A percentile compares a stretch with the other conserved stretches of the same genome.
These are phyloP conservation scores for Sphenostylis stenocarpa DNA, from an alignment of 306 rosid genomes.

Conservation along the genomic window DNA sequence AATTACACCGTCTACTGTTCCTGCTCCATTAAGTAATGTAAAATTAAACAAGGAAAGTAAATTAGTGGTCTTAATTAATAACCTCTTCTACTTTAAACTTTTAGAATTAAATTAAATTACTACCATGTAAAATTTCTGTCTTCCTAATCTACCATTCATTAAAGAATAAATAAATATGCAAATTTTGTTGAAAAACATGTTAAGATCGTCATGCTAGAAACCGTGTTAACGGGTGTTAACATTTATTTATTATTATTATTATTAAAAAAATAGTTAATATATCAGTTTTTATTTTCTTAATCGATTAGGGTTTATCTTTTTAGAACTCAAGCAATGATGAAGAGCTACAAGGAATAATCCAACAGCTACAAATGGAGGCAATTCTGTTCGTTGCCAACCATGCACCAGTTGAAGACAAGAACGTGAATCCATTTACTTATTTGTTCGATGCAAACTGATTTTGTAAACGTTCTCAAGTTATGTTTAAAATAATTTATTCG, in stretches of 20 bases:
- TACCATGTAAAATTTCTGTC: background rate
- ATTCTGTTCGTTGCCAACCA: background rate
- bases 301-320: too few species aligned
- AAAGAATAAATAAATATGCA: background rate
- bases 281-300: too few species aligned
- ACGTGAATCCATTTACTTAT: too few species aligned
- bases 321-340: too few species aligned
- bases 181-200: background rate
- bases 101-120: conserved; percentile 5
- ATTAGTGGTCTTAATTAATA: background rate
- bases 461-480: too few species aligned
- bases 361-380: conserved; percentile 22
- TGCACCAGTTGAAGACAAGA: background rate
- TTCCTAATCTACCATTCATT: background rate
- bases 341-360: background rate
- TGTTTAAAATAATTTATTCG: too few species aligned
- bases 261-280: too few species aligned
- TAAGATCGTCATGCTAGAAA: too few species aligned
- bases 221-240: background rate
- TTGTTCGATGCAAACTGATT: too few species aligned
- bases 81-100: background rate
- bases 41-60: background rate
- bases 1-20: background rate
- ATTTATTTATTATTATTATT: too few species aligned
- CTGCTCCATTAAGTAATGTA: background rate